phyloP scores from a whole-genome alignment of 2,329 filamentous ascomycete species.

The Corniculantispora saksenae region DNA sequence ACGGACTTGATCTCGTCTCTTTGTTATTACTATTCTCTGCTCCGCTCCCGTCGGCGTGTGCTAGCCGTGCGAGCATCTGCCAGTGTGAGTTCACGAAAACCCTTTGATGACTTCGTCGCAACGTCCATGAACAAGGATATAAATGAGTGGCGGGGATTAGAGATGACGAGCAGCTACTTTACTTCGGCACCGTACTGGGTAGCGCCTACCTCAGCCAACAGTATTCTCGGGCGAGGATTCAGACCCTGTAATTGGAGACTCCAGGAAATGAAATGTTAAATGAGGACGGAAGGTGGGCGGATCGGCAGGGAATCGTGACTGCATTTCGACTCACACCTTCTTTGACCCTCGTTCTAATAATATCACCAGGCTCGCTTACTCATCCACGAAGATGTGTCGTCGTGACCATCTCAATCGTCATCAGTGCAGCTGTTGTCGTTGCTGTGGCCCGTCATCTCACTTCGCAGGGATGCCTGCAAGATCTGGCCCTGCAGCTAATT shows the following conservation, averaged over 20 bases:
- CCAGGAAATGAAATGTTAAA: conserved; percentile 17
- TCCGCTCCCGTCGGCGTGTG: background rate
- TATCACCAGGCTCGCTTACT: background rate
- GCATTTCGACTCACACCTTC: background rate
- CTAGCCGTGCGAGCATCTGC: background rate
- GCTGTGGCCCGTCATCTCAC: background rate
- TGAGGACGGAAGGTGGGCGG: conserved; percentile 8
- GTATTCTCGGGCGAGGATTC: background rate
- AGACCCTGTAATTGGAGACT: conserved; percentile 5
- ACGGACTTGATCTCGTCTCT: background rate
- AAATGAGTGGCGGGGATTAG: conserved; percentile 1
- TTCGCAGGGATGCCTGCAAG: conserved; percentile 4
- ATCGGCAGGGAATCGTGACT: conserved; percentile 3
- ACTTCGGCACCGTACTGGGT: background rate
- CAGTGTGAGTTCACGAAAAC: background rate
- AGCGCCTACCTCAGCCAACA: background rate
- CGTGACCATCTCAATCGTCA: background rate
- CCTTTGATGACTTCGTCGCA: background rate
- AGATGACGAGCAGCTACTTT: conserved; percentile 17
- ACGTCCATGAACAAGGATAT: background rate
- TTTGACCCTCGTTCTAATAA: background rate
- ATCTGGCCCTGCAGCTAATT: conserved; percentile 14
- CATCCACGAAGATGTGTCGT: background rate
- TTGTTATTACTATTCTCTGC: background rate
- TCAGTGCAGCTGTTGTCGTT: background rate